Evolutionary conservation across 83 land plant genomes (phyloP).

Genomic region (Picea abies): DNA sequence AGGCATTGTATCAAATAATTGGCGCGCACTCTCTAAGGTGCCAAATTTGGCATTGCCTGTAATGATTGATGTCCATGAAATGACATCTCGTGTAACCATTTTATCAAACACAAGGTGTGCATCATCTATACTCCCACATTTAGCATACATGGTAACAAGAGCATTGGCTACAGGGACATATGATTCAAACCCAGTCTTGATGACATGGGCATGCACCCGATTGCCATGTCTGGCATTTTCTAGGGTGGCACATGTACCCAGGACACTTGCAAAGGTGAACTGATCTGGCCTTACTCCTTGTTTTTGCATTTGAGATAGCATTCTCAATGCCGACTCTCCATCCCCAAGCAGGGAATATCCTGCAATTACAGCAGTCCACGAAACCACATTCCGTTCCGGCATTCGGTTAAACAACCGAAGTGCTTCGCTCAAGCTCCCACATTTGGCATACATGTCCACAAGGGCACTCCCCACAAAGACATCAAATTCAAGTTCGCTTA

Average conservation of each 20-base stretch:
- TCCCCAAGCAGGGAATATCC: not conserved
- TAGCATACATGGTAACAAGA: not conserved
- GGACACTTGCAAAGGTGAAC: not conserved
- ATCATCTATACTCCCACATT: slow-evolving; percentile 3
- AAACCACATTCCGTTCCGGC: not conserved
- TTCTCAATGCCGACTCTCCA: not conserved
- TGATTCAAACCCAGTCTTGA: not conserved
- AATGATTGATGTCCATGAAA: slow-evolving; percentile 8
- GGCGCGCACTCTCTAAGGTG: not conserved
- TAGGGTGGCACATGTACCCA: not conserved
- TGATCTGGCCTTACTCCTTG: not conserved
- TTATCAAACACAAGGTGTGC: slow-evolving; percentile 14
- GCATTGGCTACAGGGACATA: not conserved
- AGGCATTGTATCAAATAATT: slow-evolving; percentile 18
- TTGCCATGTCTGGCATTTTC: not conserved
- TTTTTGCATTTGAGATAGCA: not conserved
- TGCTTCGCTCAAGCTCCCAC: not conserved
- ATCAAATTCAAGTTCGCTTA: slow-evolving; percentile 15
- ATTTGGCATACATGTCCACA: not conserved
- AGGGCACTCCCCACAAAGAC: slow-evolving; percentile 26
- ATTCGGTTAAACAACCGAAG: not conserved
- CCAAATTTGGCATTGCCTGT: not conserved
- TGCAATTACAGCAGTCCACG: slow-evolving; percentile 8
- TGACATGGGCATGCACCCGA: not conserved
- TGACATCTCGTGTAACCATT: not conserved